A percentile compares a stretch with the other conserved stretches of the same genome.
Conservation (phyloP, 1,284 basidiomycete species). For the Cutaneotrichosporon sp. region DNA sequence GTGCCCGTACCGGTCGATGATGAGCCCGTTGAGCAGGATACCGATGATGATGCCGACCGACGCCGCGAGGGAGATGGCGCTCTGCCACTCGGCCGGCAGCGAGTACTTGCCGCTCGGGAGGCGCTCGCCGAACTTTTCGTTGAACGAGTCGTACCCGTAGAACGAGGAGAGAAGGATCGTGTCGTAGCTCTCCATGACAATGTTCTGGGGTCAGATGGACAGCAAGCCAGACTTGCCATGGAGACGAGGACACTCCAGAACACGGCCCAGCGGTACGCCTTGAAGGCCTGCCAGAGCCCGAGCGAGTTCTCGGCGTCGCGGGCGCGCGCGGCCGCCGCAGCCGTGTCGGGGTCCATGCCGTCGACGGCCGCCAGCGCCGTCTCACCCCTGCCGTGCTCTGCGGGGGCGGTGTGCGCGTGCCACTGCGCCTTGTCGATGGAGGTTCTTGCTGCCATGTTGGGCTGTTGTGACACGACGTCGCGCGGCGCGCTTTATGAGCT, state of each 20-base stretch:
- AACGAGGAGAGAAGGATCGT: constrained; percentile 8
- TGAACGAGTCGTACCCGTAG: constrained; percentile 29
- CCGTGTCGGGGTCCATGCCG: background rate
- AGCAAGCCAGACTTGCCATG: background rate
- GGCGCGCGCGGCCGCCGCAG: background rate
- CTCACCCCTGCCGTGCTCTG: background rate
- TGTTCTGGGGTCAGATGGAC: constrained; percentile 8
- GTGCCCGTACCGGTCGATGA: constrained; percentile 29
- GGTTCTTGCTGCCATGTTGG: background rate
- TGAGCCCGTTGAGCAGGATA: constrained; percentile 29
- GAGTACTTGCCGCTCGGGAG: constrained; percentile 9
- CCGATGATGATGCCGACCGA: constrained; percentile 24
- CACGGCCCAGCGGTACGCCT: constrained; percentile 6
- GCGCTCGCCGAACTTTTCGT: background rate
- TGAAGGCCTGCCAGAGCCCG: constrained; percentile 6
- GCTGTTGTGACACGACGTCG: background rate
- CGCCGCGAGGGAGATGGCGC: constrained; percentile 27
- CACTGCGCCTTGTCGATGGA: background rate
- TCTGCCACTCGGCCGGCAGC: constrained; percentile 32
- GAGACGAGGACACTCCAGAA: constrained; percentile 5
- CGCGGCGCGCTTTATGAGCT: background rate
- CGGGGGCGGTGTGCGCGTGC: background rate
- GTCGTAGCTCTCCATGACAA: constrained; percentile 11
- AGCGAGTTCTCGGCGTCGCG: constrained; percentile 3
- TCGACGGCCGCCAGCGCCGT: constrained; percentile 1